A percentile compares a stretch with the other conserved stretches of the same genome.
Conservation (phyloP, 495 filamentous ascomycete species). For the Podospora comata region DNA sequence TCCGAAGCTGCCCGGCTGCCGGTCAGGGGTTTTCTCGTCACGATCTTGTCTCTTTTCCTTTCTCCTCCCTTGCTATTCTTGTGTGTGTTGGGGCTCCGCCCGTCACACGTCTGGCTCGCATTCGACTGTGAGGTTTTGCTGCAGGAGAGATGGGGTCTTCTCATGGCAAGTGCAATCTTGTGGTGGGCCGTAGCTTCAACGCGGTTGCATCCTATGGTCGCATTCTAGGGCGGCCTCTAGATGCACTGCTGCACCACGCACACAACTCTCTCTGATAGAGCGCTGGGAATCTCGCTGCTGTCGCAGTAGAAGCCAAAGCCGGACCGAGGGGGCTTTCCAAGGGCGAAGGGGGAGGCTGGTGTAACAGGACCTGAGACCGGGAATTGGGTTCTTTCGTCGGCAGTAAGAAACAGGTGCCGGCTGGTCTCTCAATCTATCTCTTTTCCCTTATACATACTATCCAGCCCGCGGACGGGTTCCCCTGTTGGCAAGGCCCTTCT, state of each 20-base stretch:
- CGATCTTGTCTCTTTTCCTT: neutral
- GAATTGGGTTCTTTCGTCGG: constrained; percentile 19
- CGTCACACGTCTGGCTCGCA: neutral
- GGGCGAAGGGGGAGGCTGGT: constrained; percentile 17
- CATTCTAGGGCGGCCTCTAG: constrained; percentile 9
- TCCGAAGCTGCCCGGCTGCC: constrained; percentile 5
- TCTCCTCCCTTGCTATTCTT: constrained; percentile 9
- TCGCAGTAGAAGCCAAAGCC: neutral
- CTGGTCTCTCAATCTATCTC: constrained; percentile 5
- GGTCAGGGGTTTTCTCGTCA: constrained; percentile 10
- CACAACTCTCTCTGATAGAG: neutral
- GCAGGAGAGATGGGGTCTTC: neutral
- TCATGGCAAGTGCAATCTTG: neutral
- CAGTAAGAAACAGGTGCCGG: constrained; percentile 12
- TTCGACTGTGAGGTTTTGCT: neutral
- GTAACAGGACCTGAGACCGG: constrained; percentile 19
- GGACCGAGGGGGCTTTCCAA: neutral
- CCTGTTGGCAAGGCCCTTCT: neutral
- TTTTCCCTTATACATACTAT: neutral
- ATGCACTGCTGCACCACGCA: neutral
- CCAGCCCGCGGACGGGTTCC: neutral
- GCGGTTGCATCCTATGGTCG: constrained; percentile 11
- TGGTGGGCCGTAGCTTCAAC: neutral
- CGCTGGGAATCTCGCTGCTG: constrained; percentile 1
- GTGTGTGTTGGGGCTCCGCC: neutral